Base-by-base conservation (phyloP, 2,329 filamentous ascomycete species). In the Aspergillus sp. region DNA sequence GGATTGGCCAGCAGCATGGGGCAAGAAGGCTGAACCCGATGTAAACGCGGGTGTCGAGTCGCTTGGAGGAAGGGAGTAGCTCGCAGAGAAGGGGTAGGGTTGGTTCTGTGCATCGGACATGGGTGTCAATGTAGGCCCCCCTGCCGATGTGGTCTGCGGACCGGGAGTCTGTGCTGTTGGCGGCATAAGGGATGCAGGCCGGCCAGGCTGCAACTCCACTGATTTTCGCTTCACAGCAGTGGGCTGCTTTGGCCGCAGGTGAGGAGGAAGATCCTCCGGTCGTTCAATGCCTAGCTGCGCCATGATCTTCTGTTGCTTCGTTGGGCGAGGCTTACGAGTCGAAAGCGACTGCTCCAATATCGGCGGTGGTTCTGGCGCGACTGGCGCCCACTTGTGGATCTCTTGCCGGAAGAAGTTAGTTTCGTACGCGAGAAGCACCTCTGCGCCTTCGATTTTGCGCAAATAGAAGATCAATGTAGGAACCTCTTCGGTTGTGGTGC, bases 351-450 rank as follows among this genome's bases (percentile, higher is more conserved):
- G 81, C 52, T 95, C 86, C 7, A 95, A 77, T 33, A 94, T 84
- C 19, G 90, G 90, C 3, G 93, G 93, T 10, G 93, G 77, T 12
- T 88, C 80, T 0, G 89, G 86, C 1, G 93, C 90, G 22, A 97
- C 88, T 2, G 90, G 90, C 35, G 85, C 89, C 86, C 88, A 95
- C 64, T 89, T 94, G 70, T 98, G 93, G 48, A 98, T 77, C 63
- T 96, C 90, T 64, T 95, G 90, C 20, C 91, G 84, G 73, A 98
- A 91, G 68, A 94, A 95, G 64, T 98, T 98, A n/a, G 91, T 96
- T 71, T 98, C 93, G 49, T 85, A 86, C 0, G 90, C 81, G 2
- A 98, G 76, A 3, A 98, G 78, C 45, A 98, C 90, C 65, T 98
- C 93, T 1, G 93, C 90, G 2, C 93, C 93, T 70, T 98, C 93